Evolutionary conservation across 148 eudicot genomes (phyloP), one percentile per base, ranked within the genome.

Genomic region (Suaeda aralocaspica): DNA sequence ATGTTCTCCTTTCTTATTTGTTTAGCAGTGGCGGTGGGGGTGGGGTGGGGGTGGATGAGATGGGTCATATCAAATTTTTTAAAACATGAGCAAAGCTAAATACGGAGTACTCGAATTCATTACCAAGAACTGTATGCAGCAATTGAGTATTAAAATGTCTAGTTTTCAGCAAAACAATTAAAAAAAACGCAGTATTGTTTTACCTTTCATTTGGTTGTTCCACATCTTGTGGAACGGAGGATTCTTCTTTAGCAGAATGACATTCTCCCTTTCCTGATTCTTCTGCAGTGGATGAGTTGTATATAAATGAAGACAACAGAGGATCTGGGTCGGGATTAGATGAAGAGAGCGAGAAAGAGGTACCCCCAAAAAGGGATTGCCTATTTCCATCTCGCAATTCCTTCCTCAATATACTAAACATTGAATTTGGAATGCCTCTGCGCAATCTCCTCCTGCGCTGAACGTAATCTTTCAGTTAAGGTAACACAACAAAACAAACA

Each of bases 401-500:
- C 82, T 78, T 89, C 53, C 83, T 86, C 78, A 87, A 61, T 53
- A 84, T 68, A 67, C 82, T 78, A 61, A 90, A 75, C 80, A 90
- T 72, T 69, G 85, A 82, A 76, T 78, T 87, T 36, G 92, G 72
- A 42, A 83, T 84, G 30, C 87, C 84, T 75, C 80, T 83, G 0
- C 97, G 91, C 4, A 64, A 74, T 76, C 91, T 88, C 75, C 97
- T 87, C 77, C 77, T 91, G 44, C 99, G 91, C 74, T 89, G 97
- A 74, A 91, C 85, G 97, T 94, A 74, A 64, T 46, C 16, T 70
- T 70, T 31, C 13, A 68, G 96, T 94, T 76, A 94, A 89, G 89
- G 96, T 76, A 70, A 71, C 56, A 74, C 70, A 52, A 41, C 28
- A 24, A 53, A 68, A 18, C 19, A 50, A 3, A 5, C 9, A 58